Percentiles rank a stretch among this genome's conserved stretches.
phyloP scores from a whole-genome alignment of 352 stramenopile genomes.

The Pythium folliculosum region DNA sequence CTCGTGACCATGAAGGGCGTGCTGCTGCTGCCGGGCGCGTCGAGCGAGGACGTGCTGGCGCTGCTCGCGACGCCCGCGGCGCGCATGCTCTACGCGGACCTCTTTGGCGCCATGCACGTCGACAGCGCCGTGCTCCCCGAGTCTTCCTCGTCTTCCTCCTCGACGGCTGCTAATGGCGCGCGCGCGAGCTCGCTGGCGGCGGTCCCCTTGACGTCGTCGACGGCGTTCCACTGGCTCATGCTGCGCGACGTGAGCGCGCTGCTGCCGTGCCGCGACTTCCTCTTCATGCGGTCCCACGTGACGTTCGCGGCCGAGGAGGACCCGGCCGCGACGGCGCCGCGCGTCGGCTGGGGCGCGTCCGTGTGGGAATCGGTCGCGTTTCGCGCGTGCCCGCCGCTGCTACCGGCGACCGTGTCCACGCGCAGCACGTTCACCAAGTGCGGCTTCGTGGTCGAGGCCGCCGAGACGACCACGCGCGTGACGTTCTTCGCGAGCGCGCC shows the following conservation, averaged over 20 bases:
- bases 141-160: background rate
- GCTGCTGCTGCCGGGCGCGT: slow-evolving; percentile 65
- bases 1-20: slow-evolving; percentile 75
- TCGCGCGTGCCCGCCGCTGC: slow-evolving; percentile 49
- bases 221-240: slow-evolving; percentile 71
- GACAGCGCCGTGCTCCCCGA: slow-evolving; percentile 35
- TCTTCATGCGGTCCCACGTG: slow-evolving; percentile 83
- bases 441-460: slow-evolving; percentile 78
- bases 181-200: slow-evolving; percentile 11
- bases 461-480: slow-evolving; percentile 55
- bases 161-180: background rate
- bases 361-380: slow-evolving; percentile 72
- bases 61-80: slow-evolving; percentile 46
- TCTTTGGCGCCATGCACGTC: slow-evolving; percentile 56
- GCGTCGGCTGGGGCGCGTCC: slow-evolving; percentile 53
- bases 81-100: slow-evolving; percentile 53
- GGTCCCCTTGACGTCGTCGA: slow-evolving; percentile 28
- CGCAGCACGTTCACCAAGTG: slow-evolving; percentile 55
- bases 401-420: slow-evolving; percentile 48
- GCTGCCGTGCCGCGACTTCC: slow-evolving; percentile 67
- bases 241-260: slow-evolving; percentile 59
- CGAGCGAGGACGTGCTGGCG: slow-evolving; percentile 67
- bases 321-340: slow-evolving; percentile 30
- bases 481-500: slow-evolving; percentile 70
- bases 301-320: slow-evolving; percentile 42